phyloP scores from a whole-genome alignment of 805 yeast genomes.

The Candida pseudofarinosa region DNA sequence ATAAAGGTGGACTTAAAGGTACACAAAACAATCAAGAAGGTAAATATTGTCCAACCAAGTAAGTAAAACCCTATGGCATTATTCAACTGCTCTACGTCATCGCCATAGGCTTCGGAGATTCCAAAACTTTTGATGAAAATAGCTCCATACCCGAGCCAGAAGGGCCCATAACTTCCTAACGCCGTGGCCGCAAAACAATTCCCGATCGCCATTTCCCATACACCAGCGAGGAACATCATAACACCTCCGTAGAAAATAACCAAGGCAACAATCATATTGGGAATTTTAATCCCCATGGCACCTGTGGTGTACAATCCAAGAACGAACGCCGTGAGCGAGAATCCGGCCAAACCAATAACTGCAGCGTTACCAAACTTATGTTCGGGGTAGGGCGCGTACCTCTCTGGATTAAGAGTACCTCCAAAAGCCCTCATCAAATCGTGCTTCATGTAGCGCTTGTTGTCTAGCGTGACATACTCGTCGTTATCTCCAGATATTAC shows the following conservation, averaged over 20 bases:
- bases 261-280: constrained; percentile 44
- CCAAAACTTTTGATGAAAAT: constrained; percentile 54
- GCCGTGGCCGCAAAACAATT: constrained; percentile 57
- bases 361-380: constrained; percentile 51
- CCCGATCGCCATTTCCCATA: constrained; percentile 47
- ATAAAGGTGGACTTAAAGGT: constrained; percentile 49
- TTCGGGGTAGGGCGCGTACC: constrained; percentile 42
- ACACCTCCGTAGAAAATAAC: constrained; percentile 48
- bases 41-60: constrained; percentile 62
- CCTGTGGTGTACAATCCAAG: constrained; percentile 45
- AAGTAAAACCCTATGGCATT: constrained; percentile 58
- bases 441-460: constrained; percentile 41
- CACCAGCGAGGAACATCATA: constrained; percentile 47
- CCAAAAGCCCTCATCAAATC: constrained; percentile 65
- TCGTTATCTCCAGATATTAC: constrained; percentile 30
- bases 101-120: constrained; percentile 43
- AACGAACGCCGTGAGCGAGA: constrained; percentile 43
- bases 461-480: constrained; percentile 40
- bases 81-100: constrained; percentile 35
- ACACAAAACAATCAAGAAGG: constrained; percentile 53
- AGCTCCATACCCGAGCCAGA: constrained; percentile 50
- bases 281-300: constrained; percentile 41
- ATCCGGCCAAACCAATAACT: constrained; percentile 51
- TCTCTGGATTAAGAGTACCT: constrained; percentile 46
- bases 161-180: constrained; percentile 51